A percentile compares a stretch with the other conserved stretches of the same genome.
phyloP scores from a whole-genome alignment of 2,329 filamentous ascomycete genomes.

The Xenoacremonium recifei region DNA sequence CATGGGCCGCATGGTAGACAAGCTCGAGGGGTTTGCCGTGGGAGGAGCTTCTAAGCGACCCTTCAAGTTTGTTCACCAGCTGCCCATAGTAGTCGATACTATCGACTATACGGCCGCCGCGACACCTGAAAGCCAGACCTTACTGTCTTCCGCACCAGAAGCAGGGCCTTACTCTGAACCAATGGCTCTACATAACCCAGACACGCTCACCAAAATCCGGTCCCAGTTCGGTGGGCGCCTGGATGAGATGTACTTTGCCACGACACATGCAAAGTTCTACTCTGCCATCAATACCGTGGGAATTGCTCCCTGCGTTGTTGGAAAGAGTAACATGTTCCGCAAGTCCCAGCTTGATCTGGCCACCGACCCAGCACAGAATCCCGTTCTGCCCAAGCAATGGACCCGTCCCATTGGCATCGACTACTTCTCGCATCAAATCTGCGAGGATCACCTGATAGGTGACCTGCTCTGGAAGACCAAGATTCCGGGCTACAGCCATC shows the following conservation, averaged over 20 bases:
- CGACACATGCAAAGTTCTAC: constrained; percentile 96
- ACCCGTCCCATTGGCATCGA: constrained; percentile 69
- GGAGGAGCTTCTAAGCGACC: constrained; percentile 49
- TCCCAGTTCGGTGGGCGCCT: constrained; percentile 71
- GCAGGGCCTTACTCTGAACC: constrained; percentile 20
- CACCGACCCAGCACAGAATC: constrained; percentile 49
- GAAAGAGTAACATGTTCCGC: constrained; percentile 98
- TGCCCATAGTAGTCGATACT: constrained; percentile 84
- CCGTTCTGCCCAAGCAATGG: constrained; percentile 37
- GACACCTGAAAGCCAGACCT: constrained; percentile 21
- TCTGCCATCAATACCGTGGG: constrained; percentile 92
- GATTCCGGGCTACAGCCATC: constrained; percentile 68
- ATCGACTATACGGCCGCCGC: constrained; percentile 29
- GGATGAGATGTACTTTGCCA: constrained; percentile 93
- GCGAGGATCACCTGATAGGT: constrained; percentile 94
- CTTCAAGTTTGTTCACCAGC: constrained; percentile 92
- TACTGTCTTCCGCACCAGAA: constrained; percentile 34
- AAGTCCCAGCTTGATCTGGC: constrained; percentile 82
- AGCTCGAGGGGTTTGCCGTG: constrained; percentile 66
- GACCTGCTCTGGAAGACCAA: constrained; percentile 81
- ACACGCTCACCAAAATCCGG: constrained; percentile 28
- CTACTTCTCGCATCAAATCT: constrained; percentile 93
- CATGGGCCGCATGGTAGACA: constrained; percentile 85
- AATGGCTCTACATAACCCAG: constrained; percentile 13
- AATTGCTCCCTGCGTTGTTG: constrained; percentile 88